phyloP scores from a whole-genome alignment of 2,329 filamentous ascomycete species.

The Trichoderma guizhouense region DNA sequence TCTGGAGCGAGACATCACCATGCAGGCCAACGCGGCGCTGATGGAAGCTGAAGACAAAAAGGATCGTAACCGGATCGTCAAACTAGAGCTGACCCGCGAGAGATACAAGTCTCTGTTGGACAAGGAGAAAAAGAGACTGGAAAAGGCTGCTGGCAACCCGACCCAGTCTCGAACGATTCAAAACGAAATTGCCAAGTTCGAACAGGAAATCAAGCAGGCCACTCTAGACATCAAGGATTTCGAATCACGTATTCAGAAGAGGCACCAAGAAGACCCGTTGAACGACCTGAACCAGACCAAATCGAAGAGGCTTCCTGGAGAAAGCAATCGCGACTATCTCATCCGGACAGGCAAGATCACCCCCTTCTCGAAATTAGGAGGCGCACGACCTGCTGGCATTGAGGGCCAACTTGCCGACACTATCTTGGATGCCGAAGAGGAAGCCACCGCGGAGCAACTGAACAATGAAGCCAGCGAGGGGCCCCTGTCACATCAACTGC shows the following conservation, averaged over 20 bases:
- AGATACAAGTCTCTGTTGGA: slow-evolving; percentile 65
- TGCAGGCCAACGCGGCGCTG: slow-evolving; percentile 57
- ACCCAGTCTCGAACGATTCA: slow-evolving; percentile 56
- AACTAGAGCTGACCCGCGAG: slow-evolving; percentile 49
- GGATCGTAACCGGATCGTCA: slow-evolving; percentile 61
- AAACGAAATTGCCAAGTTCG: slow-evolving; percentile 63
- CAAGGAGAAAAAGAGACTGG: slow-evolving; percentile 47
- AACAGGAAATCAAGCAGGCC: slow-evolving; percentile 61
- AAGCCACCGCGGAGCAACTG: slow-evolving; percentile 45
- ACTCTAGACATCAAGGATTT: slow-evolving; percentile 77
- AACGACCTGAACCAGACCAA: slow-evolving; percentile 43
- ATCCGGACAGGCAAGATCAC: slow-evolving; percentile 98
- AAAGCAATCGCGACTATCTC: slow-evolving; percentile 82
- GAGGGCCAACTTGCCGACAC: slow-evolving; percentile 72
- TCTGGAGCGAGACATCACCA: slow-evolving; percentile 78
- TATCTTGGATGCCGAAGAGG: slow-evolving; percentile 78
- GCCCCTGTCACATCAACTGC: slow-evolving; percentile 65
- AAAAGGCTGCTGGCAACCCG: slow-evolving; percentile 42
- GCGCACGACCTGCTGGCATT: slow-evolving; percentile 57
- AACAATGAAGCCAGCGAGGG: slow-evolving; percentile 42
- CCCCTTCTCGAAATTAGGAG: slow-evolving; percentile 78
- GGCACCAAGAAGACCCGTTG: slow-evolving; percentile 55
- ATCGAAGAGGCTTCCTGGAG: slow-evolving; percentile 66
- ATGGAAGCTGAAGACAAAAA: slow-evolving; percentile 61
- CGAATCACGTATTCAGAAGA: slow-evolving; percentile 71